Evolutionary conservation across 225 moss, liverwort and hornwort genomes (phyloP), one percentile per base, ranked within the genome.

Genomic region (Marchantia polymorpha): DNA sequence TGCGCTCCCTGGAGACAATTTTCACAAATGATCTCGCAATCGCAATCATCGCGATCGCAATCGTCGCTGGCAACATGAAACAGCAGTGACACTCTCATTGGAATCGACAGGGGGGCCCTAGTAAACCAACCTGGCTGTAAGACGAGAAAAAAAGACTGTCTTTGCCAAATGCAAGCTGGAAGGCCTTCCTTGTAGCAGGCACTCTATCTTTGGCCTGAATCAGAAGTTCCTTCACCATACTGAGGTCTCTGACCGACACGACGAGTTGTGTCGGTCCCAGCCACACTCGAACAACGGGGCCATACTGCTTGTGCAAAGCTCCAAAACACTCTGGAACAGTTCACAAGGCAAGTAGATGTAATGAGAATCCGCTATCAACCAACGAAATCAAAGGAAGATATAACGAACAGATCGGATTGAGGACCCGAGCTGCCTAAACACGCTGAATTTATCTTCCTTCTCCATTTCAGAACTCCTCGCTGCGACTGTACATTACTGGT

Each of bases 201-300:
- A 85, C 81, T 49, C 88, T 81, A 80, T 85, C 88, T 50, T 81
- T 83, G 12, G 88, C 88, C 0, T 70, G 78, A 69, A 81, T 75
- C 60, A 88, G 61, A 64, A 85, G n/a, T 54, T 74, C 79, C 56
- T 81, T 81, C 72, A 83, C 64, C 13, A 83, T 48, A 16, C 66
- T 48, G 6, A 63, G 51, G 60, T 79, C 81, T 31, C 48, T 83
- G 19, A 88, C 31, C 56, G 88, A 88, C 53, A 88, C 88, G 56
- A 88, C 80, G 47, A 85, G 75, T 79, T 81, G 69, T 29, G 88
- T 78, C 52, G 88, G 85, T 16, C 83, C 85, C 4, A 83, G 64
- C 88, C 88, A 85, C 58, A 88, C 68, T 72, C 77, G 83, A 39
- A 88, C 85, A 39, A 85, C 76, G 23, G 88, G 83, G 14, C 88